Evolutionary conservation across 2,329 filamentous ascomycete species (phyloP), one percentile per base, ranked within the genome.

Genomic region (Colletotrichum lentis): DNA sequence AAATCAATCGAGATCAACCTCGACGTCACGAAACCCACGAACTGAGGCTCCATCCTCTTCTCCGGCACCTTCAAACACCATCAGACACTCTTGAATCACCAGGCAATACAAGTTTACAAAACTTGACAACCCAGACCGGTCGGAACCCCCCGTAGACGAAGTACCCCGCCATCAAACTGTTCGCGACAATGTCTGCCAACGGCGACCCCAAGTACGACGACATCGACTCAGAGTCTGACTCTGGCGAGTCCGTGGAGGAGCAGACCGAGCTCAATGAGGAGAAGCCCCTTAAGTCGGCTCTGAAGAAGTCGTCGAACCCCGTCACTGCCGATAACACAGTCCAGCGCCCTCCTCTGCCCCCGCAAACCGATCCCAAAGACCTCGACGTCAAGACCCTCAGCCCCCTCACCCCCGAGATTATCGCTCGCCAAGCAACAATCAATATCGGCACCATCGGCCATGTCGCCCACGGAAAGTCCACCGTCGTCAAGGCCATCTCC

Each of bases 391-490:
- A 88, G 73, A 88, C 82, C 61, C 85, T 99, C 74, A 93, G 86
- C 73, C 95, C 96, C 66, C 85, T 97, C 74, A 96, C 95, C 18
- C 94, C 94, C 73, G 95, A 98, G 80, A 98, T 99, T 78, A 99
- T 99, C 77, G 93, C 94, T 70, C 89, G 96, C 76, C 96, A 99
- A 86, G 96, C 96, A 64, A 99, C 96, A 64, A 97, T 98, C 86
- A 98, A 98, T 83, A 97, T 98, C 75, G 96, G 95, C 72, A 97
- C 96, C 70, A 98, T 99, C 80, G 95, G 95, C 64, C 96, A 98
- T 81, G 95, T 98, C 86, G 96, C 96, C 77, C 95, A 98, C 91
- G 95, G 95, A 79, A 98, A 98, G 82, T 97, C 93, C 70, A 99
- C 96, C 24, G 96, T 99, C 58, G 96, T 99, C 76, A 99, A 99